Conservation (phyloP, 2,329 filamentous ascomycete genomes). For the Emmonsiellopsis sp. region DNA sequence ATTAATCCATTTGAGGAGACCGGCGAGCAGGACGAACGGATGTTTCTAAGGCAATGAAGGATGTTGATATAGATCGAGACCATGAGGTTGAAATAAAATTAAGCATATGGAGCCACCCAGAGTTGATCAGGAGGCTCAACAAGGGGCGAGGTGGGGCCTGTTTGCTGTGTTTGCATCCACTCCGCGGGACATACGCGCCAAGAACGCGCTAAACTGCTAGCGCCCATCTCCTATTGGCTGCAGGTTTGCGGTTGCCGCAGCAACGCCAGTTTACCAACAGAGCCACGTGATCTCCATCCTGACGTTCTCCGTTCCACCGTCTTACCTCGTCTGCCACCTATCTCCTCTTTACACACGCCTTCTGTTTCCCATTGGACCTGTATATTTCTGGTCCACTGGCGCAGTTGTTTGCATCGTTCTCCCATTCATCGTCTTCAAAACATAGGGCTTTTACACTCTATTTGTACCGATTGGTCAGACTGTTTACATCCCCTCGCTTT, state of each 20-base stretch:
- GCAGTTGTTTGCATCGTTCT: background rate
- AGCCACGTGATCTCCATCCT: background rate
- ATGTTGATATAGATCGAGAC: background rate
- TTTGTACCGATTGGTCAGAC: background rate
- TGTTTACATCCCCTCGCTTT: background rate
- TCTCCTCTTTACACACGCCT: background rate
- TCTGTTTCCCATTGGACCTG: background rate
- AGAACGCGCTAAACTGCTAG: no score
- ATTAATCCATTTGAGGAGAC: no score
- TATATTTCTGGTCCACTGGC: background rate
- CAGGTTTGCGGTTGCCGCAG: slow-evolving; percentile 2
- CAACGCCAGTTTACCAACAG: slow-evolving; percentile 11
- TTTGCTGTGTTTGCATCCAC: background rate
- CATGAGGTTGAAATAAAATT: background rate
- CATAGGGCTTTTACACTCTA: no score
- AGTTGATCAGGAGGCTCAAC: background rate
- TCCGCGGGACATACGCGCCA: no score
- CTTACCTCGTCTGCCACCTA: background rate
- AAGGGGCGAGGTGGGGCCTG: background rate
- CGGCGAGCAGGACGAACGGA: no score
- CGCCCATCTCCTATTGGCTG: background rate
- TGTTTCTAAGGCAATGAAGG: background rate
- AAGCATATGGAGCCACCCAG: background rate
- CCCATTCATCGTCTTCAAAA: background rate
- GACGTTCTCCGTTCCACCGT: background rate